A percentile compares a stretch with the other conserved stretches of the same genome.
phyloP scores from a whole-genome alignment of 768 basidiomycete species.

The Hirschioporus abietinus region DNA sequence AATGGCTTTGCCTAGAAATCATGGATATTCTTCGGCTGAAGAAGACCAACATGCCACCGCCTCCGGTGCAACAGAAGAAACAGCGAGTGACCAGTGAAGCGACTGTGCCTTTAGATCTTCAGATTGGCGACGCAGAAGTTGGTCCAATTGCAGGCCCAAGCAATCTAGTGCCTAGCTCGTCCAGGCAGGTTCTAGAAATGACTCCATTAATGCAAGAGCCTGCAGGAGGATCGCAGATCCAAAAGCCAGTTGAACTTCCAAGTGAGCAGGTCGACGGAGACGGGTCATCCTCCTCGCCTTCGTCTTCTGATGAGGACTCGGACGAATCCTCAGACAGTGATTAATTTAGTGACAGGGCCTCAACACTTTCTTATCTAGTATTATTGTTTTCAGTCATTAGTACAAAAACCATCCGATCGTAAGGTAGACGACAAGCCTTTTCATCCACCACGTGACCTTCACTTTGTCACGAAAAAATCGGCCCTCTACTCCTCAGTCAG shows the following conservation, averaged over 20 bases:
- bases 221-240: background rate
- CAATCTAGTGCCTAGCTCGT: background rate
- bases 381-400: no score
- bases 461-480: no score
- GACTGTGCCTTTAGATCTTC: constrained; percentile 15
- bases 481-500: no score
- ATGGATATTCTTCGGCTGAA: constrained; percentile 76
- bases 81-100: constrained; percentile 27
- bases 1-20: constrained; percentile 46
- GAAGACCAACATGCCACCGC: constrained; percentile 53
- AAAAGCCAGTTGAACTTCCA: background rate
- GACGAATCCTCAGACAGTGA: background rate
- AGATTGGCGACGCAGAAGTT: background rate
- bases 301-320: background rate
- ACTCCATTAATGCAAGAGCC: background rate
- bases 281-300: background rate
- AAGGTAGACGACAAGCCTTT: no score
- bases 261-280: background rate
- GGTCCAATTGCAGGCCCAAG: background rate
- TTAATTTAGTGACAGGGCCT: no score
- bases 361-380: no score
- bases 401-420: no score
- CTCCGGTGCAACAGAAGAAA: constrained; percentile 20
- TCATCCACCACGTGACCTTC: no score
- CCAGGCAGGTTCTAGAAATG: background rate